Base-by-base conservation (phyloP, 129 eudicot species). In the Lactuca sativa region DNA sequence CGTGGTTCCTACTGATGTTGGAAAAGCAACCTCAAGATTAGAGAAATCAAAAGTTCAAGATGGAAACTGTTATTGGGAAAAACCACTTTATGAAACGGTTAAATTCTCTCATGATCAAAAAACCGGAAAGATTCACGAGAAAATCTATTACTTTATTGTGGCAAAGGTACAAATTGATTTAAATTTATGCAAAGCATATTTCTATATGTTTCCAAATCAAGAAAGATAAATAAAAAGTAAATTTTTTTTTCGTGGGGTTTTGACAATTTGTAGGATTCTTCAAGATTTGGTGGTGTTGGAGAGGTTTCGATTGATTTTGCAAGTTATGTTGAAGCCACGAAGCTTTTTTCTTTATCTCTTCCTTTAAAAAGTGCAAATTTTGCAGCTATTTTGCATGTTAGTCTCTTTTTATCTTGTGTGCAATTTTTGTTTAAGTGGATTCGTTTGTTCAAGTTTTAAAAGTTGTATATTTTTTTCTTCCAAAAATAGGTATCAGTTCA, bases 31-130 rank as follows among this genome's bases (percentile, higher is more conserved):
- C 3, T 69, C 85, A 32, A 85, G 73, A 82, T 68, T 83, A 44
- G 98, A 89, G 67, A 89, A 87, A 84, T 89, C 81, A 1, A 57
- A 64, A 48, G 75, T 87, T 77, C 83, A 62, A 77, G 88, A 93
- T 55, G 95, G 96, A 73, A 74, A 88, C 33, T 93, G 95, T 71
- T 86, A 77, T 58, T 93, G 98, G 98, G 95, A 89, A 74, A 86
- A 85, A 75, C 90, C 95, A 7, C 78, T 85, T 6, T 79, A 74
- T 54, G 98, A 89, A 73, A 82, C 96, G n/a, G 85, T 89, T 53
- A 93, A 93, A 69, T 74, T 85, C 64, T 73, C 75, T 48, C 82
- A 74, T 56, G 97, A 95, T 13, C 79, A 86, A 6, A 89, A 82
- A 78, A 77, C 90, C 1, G 93, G 93, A 80, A 95, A 82, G 82